phyloP scores from a whole-genome alignment of 164 flowering plant species.

The Stephania cephalantha region DNA sequence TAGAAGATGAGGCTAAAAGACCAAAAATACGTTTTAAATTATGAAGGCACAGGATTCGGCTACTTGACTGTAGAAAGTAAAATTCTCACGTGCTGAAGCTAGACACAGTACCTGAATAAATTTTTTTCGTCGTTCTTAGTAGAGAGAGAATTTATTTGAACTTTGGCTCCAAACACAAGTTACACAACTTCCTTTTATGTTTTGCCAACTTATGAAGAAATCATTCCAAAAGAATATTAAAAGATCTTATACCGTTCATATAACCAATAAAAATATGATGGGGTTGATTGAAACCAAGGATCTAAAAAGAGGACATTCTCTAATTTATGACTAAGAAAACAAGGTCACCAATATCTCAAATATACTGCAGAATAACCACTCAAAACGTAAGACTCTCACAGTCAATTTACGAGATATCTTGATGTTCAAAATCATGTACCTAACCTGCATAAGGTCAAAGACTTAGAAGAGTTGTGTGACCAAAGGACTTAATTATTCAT shows the following conservation, averaged over 20 bases:
- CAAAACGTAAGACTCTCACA: background rate
- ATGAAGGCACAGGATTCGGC: background rate
- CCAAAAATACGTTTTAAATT: background rate
- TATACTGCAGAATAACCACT: background rate
- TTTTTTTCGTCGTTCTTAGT: background rate
- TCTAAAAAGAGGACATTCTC: background rate
- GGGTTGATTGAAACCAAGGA: background rate
- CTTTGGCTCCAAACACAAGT: background rate
- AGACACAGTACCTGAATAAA: background rate
- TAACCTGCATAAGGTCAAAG: background rate
- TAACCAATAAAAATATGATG: background rate
- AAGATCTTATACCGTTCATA: background rate
- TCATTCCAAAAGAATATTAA: background rate
- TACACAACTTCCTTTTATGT: background rate
- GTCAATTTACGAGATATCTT: background rate
- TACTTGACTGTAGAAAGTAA: background rate
- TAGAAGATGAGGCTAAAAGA: constrained; percentile 5
- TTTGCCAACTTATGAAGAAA: background rate
- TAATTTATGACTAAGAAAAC: no score
- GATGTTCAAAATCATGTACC: background rate
- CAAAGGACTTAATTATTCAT: background rate
- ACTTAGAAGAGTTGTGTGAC: background rate
- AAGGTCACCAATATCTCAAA: background rate
- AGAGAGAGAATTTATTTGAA: background rate
- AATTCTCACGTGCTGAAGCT: background rate